phyloP scores from a whole-genome alignment of 495 filamentous ascomycete genomes.

The Usnea hakonensis region DNA sequence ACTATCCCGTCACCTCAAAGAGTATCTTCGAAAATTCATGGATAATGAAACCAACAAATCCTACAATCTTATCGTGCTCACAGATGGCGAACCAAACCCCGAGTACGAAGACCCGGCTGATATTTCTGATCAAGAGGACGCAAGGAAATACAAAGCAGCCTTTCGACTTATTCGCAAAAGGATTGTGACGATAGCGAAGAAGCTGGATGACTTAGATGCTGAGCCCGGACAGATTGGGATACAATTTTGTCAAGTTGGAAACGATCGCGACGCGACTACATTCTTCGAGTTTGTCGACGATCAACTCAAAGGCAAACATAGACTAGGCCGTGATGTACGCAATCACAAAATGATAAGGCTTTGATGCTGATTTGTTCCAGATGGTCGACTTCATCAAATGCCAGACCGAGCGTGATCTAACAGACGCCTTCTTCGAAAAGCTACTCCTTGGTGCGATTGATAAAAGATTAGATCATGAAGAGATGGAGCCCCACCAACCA shows the following conservation, averaged over 20 bases:
- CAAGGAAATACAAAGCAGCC: neutral
- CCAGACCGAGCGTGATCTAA: neutral
- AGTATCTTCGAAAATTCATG: neutral
- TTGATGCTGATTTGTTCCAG: neutral
- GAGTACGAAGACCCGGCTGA: neutral
- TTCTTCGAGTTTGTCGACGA: neutral
- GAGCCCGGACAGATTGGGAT: neutral
- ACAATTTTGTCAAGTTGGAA: neutral
- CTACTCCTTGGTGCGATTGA: neutral
- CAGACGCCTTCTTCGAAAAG: neutral
- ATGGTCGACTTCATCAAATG: neutral
- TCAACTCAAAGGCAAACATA: neutral
- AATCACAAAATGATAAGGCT: neutral
- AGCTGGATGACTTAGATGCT: neutral
- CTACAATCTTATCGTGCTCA: conserved; percentile 5
- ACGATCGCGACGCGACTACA: neutral
- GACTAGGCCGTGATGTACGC: neutral
- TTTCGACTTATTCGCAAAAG: conserved; percentile 6
- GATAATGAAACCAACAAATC: neutral
- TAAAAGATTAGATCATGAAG: neutral
- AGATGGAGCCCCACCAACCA: neutral
- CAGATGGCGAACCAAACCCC: conserved; percentile 1
- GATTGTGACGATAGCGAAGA: conserved; percentile 1
- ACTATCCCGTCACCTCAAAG: neutral
- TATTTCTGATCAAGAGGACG: conserved; percentile 1